Base-by-base conservation (phyloP, 345 rosid species). In the Moricandia moricandioides region DNA sequence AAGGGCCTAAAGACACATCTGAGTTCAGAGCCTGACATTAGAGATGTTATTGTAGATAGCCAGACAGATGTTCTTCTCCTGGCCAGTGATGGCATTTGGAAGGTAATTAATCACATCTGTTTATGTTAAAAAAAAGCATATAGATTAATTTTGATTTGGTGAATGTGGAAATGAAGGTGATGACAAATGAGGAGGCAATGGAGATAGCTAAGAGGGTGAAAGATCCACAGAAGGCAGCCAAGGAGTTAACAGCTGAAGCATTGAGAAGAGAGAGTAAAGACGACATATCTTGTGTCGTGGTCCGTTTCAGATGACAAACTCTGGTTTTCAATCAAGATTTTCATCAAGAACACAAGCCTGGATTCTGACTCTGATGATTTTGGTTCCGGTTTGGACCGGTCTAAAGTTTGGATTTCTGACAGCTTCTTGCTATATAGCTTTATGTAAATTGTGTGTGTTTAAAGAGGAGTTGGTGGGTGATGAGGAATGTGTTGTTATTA, bases 31-130 rank as follows among this genome's bases (percentile, higher is more conserved):
- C 96, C 96, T 26, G 96, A 90, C 70, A 76, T 88, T 35, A 86
- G 18, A 77, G 78, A 81, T 12, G 68, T 37, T 5, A 51, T 0
- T 71, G 72, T 90, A 61, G 87, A 87, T 70, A 67, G 63, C 72
- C 78, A 16, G 47, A 79, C 79, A 3, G 96, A 90, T 33, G 4
- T 86, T 61, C 83, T 90, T 49, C 58, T 90, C 68, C 83, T 88
- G 24, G 96, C 96, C 0, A 88, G 93, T 67, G 96, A 90, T 80
- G 96, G 96, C 40, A 86, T 90, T 69, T 90, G 96, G 96, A 90
- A 90, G 93, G 96, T 90, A 79, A 6, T 1, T 37, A 55, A 4
- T 26, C 49, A 12, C 63, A 51, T 6, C 37, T n/a, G 17, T 45
- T 45, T n/a, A 5, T 45, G 2, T 45, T 45, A 13, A 13, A 13